Conservation (phyloP, 495 filamentous ascomycete genomes). For the Neurospora africana region DNA sequence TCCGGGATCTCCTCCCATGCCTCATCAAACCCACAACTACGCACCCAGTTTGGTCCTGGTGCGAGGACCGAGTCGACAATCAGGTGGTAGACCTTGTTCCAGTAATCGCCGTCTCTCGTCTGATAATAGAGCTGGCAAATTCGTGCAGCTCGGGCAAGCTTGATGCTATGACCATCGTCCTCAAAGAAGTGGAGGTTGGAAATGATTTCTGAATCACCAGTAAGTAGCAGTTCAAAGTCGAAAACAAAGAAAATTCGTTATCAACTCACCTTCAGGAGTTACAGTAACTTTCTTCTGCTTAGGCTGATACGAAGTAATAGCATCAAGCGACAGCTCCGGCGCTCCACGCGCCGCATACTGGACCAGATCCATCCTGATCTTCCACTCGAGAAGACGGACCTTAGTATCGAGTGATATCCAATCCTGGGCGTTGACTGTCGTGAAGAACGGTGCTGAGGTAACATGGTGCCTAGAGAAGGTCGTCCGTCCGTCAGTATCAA, state of each 20-base stretch:
- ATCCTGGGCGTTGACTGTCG: constrained; percentile 24
- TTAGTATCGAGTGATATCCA: constrained; percentile 40
- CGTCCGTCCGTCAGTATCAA: not conserved
- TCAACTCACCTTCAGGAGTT: not conserved
- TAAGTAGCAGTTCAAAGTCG: not conserved
- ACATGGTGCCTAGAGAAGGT: constrained; percentile 29
- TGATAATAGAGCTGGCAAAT: constrained; percentile 21
- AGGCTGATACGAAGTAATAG: constrained; percentile 44
- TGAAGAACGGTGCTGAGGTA: constrained; percentile 30
- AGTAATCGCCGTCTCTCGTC: constrained; percentile 36
- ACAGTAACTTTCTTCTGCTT: constrained; percentile 2
- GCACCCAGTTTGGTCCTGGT: constrained; percentile 39
- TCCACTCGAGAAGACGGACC: constrained; percentile 62
- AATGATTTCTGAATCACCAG: constrained; percentile 35
- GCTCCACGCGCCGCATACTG: constrained; percentile 53
- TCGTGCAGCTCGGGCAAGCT: constrained; percentile 59
- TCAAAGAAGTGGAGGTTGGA: constrained; percentile 38
- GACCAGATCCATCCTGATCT: constrained; percentile 56
- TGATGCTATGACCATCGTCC: constrained; percentile 73
- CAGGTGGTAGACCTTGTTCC: constrained; percentile 60
- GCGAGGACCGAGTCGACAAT: constrained; percentile 46
- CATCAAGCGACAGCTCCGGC: constrained; percentile 44
- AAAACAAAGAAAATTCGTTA: not conserved
- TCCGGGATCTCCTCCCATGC: constrained; percentile 38
- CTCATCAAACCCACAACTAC: constrained; percentile 45